Conservation (phyloP, 2,329 filamentous ascomycete genomes). For the Ceratocystis huliohia region DNA sequence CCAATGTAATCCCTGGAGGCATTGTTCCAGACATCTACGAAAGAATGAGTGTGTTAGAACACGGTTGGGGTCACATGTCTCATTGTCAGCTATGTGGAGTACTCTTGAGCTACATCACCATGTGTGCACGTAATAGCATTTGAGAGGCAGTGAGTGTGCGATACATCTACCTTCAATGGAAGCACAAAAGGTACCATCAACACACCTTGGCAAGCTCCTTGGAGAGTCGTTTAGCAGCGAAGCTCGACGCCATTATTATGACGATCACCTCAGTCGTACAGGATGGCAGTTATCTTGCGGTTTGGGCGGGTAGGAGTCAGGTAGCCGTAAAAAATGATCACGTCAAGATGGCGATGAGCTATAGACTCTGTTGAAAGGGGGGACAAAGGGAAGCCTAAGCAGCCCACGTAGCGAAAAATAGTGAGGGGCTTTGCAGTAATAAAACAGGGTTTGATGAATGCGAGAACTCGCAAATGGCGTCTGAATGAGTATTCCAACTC, state of each 20-base stretch:
- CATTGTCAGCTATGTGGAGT: background rate
- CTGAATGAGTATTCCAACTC: background rate
- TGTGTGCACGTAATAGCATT: background rate
- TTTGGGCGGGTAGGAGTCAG: background rate
- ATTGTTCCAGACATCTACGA: conserved; percentile 41
- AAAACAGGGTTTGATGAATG: background rate
- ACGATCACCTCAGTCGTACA: background rate
- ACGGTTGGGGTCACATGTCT: background rate
- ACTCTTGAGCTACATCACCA: background rate
- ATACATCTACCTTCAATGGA: conserved; percentile 8
- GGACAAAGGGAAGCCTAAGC: background rate
- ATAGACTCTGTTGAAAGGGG: background rate
- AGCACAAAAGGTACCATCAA: background rate
- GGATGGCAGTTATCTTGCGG: background rate
- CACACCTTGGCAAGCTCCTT: conserved; percentile 48
- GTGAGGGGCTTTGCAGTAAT: background rate
- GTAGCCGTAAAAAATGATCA: background rate
- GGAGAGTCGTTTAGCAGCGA: conserved; percentile 43
- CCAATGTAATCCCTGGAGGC: conserved; percentile 61
- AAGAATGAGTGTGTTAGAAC: conserved; percentile 2
- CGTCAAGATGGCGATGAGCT: background rate
- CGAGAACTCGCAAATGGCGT: background rate
- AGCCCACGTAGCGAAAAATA: background rate
- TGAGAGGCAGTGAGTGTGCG: background rate
- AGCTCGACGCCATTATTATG: conserved; percentile 27